Evolutionary conservation across 2,329 filamentous ascomycete species (phyloP), one percentile per base, ranked within the genome.

Genomic region (Fusarium pseudoanthophilum): DNA sequence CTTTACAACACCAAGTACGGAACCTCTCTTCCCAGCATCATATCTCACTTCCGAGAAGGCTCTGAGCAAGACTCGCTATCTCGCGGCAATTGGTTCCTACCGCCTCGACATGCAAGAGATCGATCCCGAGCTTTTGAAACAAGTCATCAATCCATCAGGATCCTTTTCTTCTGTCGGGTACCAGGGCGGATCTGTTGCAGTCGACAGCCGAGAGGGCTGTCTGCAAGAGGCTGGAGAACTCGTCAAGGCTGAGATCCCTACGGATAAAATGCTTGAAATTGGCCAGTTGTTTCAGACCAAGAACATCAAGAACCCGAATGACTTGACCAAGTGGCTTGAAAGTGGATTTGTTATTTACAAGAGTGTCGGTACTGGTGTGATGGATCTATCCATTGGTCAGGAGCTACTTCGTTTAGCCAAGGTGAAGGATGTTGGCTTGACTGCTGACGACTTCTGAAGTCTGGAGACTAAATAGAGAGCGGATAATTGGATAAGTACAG

Each of bases 281-380:
- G 90, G 90, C 9, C 88, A 90, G 1, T 87, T 91, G 0, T 82
- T 92, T 3, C 83, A 73, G 4, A 58, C 24, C 0, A 68, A 61
- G 16, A 67, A 69, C 3, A 52, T 61, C 0, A 26, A 59, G 1
- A 63, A 56, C 13, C 59, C 71, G 0, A 30, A 24, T 5, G 74
- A 71, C 26, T 71, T 92, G 72, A 83, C 83, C 45, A 87, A 90
- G 40, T 92, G 91, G 90, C 77, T 92, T 57, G 85, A 87, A 68
- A 84, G 83, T 52, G 91, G 91, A 0, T 91, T 92, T 78, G 87
- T 92, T 2, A 88, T 93, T 39, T 93, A 91, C 78, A 93, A 93
- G 85, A 89, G 89, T 73, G 90, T 93, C 7, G 91, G 91, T 0
- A 79, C 92, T 61, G 91, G 90, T 1, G 78, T 93, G 68, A 92